phyloP scores from a whole-genome alignment of 345 rosid genomes.

The Iberis pinnata region DNA sequence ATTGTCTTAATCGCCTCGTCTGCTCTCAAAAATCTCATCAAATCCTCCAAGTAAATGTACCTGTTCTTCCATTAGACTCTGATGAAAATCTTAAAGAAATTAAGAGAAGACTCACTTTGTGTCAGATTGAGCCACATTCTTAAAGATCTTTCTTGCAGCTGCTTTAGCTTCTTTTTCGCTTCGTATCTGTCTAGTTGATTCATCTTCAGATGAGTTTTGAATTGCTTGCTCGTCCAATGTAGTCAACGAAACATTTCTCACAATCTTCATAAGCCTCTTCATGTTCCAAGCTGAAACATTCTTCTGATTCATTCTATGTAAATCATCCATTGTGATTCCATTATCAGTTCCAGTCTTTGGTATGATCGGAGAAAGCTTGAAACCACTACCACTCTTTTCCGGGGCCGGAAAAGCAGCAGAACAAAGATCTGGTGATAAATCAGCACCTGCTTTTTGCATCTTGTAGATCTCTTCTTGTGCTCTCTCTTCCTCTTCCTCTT shows the following conservation, averaged over 20 bases:
- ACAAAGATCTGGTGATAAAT: constrained; percentile 43
- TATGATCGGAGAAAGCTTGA: constrained; percentile 29
- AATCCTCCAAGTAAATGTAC: constrained; percentile 57
- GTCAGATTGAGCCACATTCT: neutral
- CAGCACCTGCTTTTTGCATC: constrained; percentile 37
- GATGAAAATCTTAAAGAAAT: too few species aligned
- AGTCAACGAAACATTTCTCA: constrained; percentile 56
- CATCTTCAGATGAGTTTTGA: constrained; percentile 43
- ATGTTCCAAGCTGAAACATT: constrained; percentile 95
- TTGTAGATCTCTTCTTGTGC: constrained; percentile 33
- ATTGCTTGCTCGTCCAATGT: constrained; percentile 74
- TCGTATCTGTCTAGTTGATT: constrained; percentile 46
- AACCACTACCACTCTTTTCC: constrained; percentile 36
- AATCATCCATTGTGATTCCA: constrained; percentile 51
- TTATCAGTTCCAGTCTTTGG: constrained; percentile 28
- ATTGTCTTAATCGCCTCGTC: constrained; percentile 63
- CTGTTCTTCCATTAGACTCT: too few species aligned
- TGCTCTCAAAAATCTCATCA: constrained; percentile 60
- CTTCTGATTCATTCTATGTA: constrained; percentile 64
- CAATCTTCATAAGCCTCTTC: constrained; percentile 90
- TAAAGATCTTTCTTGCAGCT: constrained; percentile 75
- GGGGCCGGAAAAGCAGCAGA: constrained; percentile 35
- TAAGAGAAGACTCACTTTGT: too few species aligned
- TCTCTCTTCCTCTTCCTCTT: constrained; percentile 42
- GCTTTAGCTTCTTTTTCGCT: constrained; percentile 80